Evolutionary conservation across 495 filamentous ascomycete species (phyloP).

Genomic region (Penicillium antarcticum): DNA sequence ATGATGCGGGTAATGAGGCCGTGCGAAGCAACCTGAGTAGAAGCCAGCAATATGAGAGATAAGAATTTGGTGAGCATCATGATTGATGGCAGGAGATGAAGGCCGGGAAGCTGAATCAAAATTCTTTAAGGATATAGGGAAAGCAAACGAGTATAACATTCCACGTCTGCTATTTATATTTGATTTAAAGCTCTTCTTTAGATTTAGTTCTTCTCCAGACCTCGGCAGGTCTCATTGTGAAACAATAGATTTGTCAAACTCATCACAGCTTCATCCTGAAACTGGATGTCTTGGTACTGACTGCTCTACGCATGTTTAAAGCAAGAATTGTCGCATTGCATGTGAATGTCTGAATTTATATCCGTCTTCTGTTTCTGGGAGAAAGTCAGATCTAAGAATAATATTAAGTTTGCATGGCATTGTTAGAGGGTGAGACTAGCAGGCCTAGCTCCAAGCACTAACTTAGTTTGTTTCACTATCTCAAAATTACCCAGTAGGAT

Average conservation of each 20-base stretch:
- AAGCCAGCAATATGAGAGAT: constrained; percentile 3
- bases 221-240: neutral
- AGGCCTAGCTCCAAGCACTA: neutral
- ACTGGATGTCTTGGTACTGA: neutral
- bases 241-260: neutral
- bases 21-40: constrained; percentile 35
- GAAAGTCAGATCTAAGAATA: neutral
- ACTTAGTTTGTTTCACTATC: neutral
- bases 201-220: neutral
- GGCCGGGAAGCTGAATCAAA: neutral
- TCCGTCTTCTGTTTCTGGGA: neutral
- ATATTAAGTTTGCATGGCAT: neutral
- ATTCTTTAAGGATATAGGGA: neutral
- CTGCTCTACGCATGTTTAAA: neutral
- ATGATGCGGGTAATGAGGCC: constrained; percentile 49
- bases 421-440: neutral
- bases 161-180: neutral
- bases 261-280: neutral
- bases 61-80: neutral
- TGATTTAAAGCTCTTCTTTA: neutral
- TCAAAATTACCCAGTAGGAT: neutral
- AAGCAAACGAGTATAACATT: neutral
- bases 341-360: neutral
- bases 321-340: neutral
- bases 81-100: neutral